phyloP scores from a whole-genome alignment of 2,329 filamentous ascomycete species.

The Neopestalotiopsis sp. region DNA sequence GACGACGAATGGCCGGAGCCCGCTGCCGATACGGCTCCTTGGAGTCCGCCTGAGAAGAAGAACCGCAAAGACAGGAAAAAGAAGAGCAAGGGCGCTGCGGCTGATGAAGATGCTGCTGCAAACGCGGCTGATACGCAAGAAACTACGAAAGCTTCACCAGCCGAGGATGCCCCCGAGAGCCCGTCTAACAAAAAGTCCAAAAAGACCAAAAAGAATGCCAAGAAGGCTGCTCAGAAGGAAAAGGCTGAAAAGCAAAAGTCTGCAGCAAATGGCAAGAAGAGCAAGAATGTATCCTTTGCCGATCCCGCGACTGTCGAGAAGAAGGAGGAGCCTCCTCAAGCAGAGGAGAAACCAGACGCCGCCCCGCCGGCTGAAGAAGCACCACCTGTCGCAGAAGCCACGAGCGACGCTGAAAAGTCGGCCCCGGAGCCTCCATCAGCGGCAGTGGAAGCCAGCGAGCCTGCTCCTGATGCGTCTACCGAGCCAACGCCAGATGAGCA shows the following conservation, averaged over 20 bases:
- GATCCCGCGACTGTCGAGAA: slow-evolving; percentile 5
- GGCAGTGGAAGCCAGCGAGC: not conserved
- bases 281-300: slow-evolving; percentile 4
- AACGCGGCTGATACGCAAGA: not conserved
- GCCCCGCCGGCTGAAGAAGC: not conserved
- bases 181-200: not conserved
- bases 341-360: not conserved
- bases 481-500: not conserved
- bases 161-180: not conserved
- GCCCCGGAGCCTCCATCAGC: not conserved
- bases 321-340: not conserved
- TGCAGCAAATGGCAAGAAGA: slow-evolving; percentile 9
- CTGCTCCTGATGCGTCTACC: not conserved
- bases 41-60: slow-evolving; percentile 22
- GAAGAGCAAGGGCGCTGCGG: not conserved
- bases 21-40: not conserved
- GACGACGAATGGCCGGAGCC: slow-evolving; percentile 16
- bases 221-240: slow-evolving; percentile 18
- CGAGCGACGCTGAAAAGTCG: not conserved
- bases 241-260: slow-evolving; percentile 19
- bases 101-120: not conserved
- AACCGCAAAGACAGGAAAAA: slow-evolving; percentile 24
- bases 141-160: not conserved
- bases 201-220: slow-evolving; percentile 22
- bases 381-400: not conserved